Conservation (phyloP, 805 yeast species). For the Metschnikowia continentalis region DNA sequence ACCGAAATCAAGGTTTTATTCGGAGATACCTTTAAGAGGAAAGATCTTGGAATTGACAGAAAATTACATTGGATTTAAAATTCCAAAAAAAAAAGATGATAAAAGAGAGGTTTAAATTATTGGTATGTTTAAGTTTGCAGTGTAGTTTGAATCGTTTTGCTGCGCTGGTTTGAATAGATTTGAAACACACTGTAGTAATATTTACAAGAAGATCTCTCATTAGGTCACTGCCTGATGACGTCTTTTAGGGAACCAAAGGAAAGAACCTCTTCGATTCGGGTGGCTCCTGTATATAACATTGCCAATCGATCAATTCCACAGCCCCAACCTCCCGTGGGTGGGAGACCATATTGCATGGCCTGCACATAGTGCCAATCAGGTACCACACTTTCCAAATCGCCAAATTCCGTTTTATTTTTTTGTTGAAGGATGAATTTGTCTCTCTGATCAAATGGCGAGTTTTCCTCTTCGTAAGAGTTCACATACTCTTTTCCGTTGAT, state of each 20-base stretch:
- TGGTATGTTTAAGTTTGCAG: no score
- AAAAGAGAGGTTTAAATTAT: no score
- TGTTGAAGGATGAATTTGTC: slow-evolving; percentile 62
- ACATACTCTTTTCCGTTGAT: slow-evolving; percentile 76
- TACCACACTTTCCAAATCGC: slow-evolving; percentile 59
- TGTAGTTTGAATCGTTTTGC: no score
- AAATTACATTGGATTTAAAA: no score
- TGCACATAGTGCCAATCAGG: slow-evolving; percentile 72
- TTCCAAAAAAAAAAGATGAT: no score
- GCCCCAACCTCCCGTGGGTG: slow-evolving; percentile 99
- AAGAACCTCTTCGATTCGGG: slow-evolving; percentile 70
- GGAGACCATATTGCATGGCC: slow-evolving; percentile 88
- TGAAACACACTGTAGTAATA: no score
- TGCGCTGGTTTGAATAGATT: no score
- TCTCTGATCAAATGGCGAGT: slow-evolving; percentile 71
- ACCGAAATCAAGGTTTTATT: no score
- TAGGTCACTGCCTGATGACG: slow-evolving; percentile 49
- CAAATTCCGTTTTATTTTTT: slow-evolving; percentile 38
- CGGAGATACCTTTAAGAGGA: no score
- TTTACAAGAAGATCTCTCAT: no score
- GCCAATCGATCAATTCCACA: slow-evolving; percentile 86
- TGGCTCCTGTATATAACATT: slow-evolving; percentile 66
- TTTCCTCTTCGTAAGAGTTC: slow-evolving; percentile 96
- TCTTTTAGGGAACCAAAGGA: slow-evolving; percentile 72
- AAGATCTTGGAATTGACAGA: no score